Conservation (phyloP, 805 yeast genomes). For the Metschnikowia rubicola region DNA sequence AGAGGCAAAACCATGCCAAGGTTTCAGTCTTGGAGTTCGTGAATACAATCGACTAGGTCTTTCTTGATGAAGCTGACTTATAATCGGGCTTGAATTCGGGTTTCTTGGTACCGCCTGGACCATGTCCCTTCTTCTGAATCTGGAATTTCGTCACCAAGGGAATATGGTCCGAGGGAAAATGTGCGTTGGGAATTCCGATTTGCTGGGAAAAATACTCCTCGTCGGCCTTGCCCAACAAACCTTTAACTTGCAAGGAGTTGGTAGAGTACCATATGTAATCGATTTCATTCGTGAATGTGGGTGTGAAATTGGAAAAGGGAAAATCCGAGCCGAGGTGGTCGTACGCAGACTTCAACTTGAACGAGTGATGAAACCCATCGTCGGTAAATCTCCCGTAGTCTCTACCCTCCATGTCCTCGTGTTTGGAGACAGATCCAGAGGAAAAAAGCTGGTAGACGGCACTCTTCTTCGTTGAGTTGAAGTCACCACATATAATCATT, state of each 20-base stretch:
- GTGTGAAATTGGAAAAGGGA: conserved; percentile 92
- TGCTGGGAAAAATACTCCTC: conserved; percentile 67
- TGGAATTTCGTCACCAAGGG: conserved; percentile 80
- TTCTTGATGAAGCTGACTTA: conserved; percentile 39
- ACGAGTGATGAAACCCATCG: conserved; percentile 78
- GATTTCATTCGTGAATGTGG: conserved; percentile 86
- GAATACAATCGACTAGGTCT: conserved; percentile 23
- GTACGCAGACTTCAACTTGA: conserved; percentile 83
- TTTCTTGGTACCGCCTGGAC: conserved; percentile 23
- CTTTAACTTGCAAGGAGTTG: conserved; percentile 72
- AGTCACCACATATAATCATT: conserved; percentile 90
- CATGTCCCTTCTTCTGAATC: conserved; percentile 47
- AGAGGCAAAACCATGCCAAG: too few relatives aligned
- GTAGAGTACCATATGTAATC: conserved; percentile 97
- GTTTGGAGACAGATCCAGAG: conserved; percentile 74
- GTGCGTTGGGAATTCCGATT: conserved; percentile 91
- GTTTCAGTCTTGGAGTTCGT: too few relatives aligned
- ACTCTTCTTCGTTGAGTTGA: conserved; percentile 79
- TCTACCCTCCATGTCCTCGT: conserved; percentile 77
- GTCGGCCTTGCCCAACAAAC: conserved; percentile 82
- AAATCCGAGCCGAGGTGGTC: conserved; percentile 73
- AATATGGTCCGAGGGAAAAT: conserved; percentile 92
- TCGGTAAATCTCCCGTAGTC: conserved; percentile 90
- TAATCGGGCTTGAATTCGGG: conserved; percentile 46
- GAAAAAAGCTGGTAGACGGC: conserved; percentile 92